Evolutionary conservation across 768 basidiomycete genomes (phyloP).

Genomic region (Termitomyces sp.): DNA sequence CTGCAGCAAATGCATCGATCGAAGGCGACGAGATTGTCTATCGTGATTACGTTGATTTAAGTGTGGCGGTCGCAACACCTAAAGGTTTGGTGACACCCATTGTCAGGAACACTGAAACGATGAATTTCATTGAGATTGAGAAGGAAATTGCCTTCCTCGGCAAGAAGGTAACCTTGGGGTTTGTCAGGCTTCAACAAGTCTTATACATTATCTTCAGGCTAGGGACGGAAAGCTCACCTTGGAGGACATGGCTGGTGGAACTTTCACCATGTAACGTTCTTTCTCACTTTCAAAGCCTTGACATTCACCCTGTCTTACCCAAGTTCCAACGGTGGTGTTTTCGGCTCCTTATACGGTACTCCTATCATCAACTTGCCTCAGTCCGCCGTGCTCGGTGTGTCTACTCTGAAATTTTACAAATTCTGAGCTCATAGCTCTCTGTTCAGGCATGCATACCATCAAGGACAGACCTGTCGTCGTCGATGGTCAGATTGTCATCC

Average conservation of each 20-base stretch:
- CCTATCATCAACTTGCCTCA: constrained; percentile 98
- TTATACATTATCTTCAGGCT: constrained; percentile 39
- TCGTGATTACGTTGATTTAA: constrained; percentile 87
- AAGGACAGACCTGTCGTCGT: constrained; percentile 89
- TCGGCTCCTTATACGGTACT: constrained; percentile 96
- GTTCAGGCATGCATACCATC: constrained; percentile 86
- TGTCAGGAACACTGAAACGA: constrained; percentile 80
- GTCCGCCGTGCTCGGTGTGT: constrained; percentile 80
- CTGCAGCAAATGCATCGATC: constrained; percentile 89
- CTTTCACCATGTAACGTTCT: constrained; percentile 88
- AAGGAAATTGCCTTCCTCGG: constrained; percentile 86
- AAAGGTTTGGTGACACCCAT: constrained; percentile 97
- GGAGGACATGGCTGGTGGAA: constrained; percentile 97
- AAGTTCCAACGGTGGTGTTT: constrained; percentile 98
- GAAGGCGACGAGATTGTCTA: constrained; percentile 94
- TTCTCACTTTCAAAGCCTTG: neutral
- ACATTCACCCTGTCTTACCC: constrained; percentile 1
- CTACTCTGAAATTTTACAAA: neutral
- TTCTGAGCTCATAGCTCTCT: neutral
- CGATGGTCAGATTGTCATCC: constrained; percentile 91
- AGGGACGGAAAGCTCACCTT: constrained; percentile 90
- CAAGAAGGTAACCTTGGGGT: constrained; percentile 57
- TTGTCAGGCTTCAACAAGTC: neutral
- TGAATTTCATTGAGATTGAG: constrained; percentile 90
- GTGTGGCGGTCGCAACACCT: constrained; percentile 94